Percentiles rank a stretch among this genome's conserved stretches.
phyloP scores from a whole-genome alignment of 257 asterid species.

The Gentiana straminea region DNA sequence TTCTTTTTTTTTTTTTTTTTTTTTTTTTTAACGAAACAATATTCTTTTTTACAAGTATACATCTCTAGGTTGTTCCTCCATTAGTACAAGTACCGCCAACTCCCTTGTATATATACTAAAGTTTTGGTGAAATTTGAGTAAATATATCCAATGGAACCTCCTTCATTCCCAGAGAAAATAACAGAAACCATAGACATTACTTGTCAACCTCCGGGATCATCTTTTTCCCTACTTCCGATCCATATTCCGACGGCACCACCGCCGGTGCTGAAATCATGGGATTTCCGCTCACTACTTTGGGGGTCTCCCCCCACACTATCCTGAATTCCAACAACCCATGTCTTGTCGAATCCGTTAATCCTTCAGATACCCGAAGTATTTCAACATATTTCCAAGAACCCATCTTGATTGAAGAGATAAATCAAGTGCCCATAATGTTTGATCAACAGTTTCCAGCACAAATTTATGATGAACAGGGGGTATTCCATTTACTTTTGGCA shows the following conservation, averaged over 20 bases:
- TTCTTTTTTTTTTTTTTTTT: too few species aligned
- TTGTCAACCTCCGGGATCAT: conserved; percentile 9
- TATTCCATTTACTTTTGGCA: conserved; percentile 32
- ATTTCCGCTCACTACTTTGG: conserved; percentile 1
- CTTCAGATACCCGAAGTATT: conserved; percentile 1
- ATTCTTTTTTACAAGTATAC: not conserved
- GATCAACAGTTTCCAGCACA: conserved; percentile 11
- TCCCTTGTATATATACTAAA: not conserved
- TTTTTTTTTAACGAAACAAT: too few species aligned
- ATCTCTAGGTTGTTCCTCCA: not conserved
- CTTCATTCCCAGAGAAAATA: not conserved
- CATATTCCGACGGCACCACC: conserved; percentile 4
- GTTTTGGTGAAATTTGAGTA: not conserved
- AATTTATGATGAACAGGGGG: conserved; percentile 17
- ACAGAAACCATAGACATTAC: conserved; percentile 3
- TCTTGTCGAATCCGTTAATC: not conserved
- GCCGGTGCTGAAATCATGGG: not conserved
- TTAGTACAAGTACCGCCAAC: not conserved
- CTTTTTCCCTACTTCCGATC: conserved; percentile 5
- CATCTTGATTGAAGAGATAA: not conserved
- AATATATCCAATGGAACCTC: not conserved
- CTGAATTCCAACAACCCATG: not conserved
- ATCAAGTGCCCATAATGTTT: not conserved
- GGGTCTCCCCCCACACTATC: conserved; percentile 3
- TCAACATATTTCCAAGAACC: conserved; percentile 11